These are phyloP conservation scores for Pestalotiopsis sp. DNA, from an alignment of 2,329 filamentous ascomycete genomes.

Conservation along the genomic window DNA sequence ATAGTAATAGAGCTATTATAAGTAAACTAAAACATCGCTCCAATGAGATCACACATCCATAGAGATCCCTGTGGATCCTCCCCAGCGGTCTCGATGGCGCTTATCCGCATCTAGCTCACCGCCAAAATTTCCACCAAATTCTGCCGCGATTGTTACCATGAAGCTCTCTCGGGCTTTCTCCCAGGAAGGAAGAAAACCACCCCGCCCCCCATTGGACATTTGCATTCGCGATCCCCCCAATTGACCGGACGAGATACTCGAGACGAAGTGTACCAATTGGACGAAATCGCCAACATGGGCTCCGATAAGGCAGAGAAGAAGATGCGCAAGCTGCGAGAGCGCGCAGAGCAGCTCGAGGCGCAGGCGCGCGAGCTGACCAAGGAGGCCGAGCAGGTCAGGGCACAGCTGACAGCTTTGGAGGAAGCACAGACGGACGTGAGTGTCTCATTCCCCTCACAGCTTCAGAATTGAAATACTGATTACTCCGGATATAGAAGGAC, in stretches of 20 bases:
- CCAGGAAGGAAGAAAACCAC: neutral
- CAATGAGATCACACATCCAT: too few species aligned
- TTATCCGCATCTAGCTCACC: neutral
- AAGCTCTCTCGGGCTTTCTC: neutral
- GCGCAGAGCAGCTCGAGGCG: conserved; percentile 40
- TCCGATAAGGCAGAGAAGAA: conserved; percentile 38
- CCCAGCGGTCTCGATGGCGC: neutral
- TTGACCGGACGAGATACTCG: neutral
- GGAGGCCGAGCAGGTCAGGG: conserved; percentile 37
- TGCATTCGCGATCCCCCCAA: neutral
- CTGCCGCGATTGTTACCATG: neutral
- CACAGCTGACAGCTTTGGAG: conserved; percentile 26
- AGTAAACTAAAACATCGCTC: too few species aligned
- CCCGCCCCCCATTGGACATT: conserved; percentile 2
- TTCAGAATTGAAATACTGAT: conserved; percentile 17
- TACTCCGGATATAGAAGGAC: conserved; percentile 22
- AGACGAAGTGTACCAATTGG: neutral
- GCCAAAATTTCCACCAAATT: conserved; percentile 11
- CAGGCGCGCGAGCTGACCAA: conserved; percentile 40
- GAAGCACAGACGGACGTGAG: conserved; percentile 24
- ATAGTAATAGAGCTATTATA: too few species aligned
- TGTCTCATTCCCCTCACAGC: neutral
- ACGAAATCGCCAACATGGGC: conserved; percentile 15
- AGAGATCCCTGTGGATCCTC: neutral
- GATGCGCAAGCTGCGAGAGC: conserved; percentile 35